A percentile compares a stretch with the other conserved stretches of the same genome.
Conservation (phyloP, 345 rosid genomes). For the Clarkia xantiana region DNA sequence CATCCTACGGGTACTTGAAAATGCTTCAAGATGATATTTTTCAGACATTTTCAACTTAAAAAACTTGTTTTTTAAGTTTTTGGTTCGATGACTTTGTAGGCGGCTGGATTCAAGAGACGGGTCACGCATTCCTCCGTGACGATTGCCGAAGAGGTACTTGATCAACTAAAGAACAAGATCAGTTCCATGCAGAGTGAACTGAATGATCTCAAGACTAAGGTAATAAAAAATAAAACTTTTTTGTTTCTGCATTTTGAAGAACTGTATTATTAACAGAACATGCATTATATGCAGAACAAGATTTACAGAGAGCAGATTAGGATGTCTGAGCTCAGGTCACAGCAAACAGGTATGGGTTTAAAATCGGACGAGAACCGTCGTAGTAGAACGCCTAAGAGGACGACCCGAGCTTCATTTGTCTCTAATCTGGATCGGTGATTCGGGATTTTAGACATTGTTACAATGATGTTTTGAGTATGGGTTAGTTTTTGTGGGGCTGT, state of each 20-base stretch:
- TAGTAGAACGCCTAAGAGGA: slow-evolving; percentile 7
- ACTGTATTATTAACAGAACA: neutral
- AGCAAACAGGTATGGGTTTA: neutral
- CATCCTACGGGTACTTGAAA: slow-evolving; percentile 42
- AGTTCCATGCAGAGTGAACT: slow-evolving; percentile 52
- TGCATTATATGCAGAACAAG: slow-evolving; percentile 6
- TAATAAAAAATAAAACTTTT: slow-evolving; percentile 3
- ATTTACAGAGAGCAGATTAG: slow-evolving; percentile 3
- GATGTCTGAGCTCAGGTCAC: slow-evolving; percentile 5
- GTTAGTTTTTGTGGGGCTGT: too few relatives aligned
- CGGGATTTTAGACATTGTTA: neutral
- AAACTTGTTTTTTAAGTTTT: neutral
- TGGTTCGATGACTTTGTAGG: slow-evolving; percentile 19
- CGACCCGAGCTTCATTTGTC: slow-evolving; percentile 1
- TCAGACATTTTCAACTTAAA: neutral
- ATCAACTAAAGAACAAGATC: slow-evolving; percentile 42
- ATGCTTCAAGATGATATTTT: neutral
- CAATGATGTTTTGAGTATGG: too few relatives aligned
- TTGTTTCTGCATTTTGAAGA: neutral
- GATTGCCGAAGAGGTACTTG: slow-evolving; percentile 72
- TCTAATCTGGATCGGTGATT: slow-evolving; percentile 3
- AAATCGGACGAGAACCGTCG: slow-evolving; percentile 2
- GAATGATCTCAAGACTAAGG: slow-evolving; percentile 46
- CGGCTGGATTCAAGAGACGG: slow-evolving; percentile 44
- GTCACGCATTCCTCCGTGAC: slow-evolving; percentile 40